Evolutionary conservation across 352 stramenopile species (phyloP), one percentile per base, ranked within the genome.

Genomic region (Globisporangium echinulatum): DNA sequence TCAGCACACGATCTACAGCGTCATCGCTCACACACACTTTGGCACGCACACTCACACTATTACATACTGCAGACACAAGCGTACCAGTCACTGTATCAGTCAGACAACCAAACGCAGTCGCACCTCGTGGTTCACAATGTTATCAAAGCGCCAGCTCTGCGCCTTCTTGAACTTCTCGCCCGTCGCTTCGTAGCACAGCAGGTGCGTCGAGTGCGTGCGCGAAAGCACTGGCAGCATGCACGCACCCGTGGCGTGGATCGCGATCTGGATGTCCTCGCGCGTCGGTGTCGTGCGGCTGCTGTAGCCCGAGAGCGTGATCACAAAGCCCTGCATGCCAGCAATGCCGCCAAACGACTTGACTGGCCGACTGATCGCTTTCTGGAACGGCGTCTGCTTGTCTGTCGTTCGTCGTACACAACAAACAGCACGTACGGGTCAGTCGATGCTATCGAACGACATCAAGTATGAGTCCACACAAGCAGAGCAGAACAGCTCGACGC

Each of bases 81-180:
- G 17, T 19, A 19, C 17, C 17, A 19, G 17, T 19, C 17, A 19
- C 17, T 19, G 17, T 19, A 0, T 19, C 17, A 19, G 17, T 19
- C 17, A 19, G 17, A 19, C 17, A 19, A 19, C 17, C 17, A 19
- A 19, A 52, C 11, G 7, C 2, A 38, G 1, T 33, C 36, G n/a
- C 69, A 94, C 85, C 76, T 95, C 74, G 37, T 88, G 81, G 38
- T 71, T 82, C 54, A 94, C 68, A 36, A 95, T 81, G 56, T 95
- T 92, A 19, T 84, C 63, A 42, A 92, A 88, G 49, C 72, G 67
- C 86, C 86, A 95, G 55, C 78, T 90, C 55, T 90, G 59, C 8
- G 86, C 81, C 56, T 87, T 90, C 65, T 94, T 89, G 67, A 84
- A 95, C 56, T 95, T 95, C 51, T 95, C 86, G 13, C 86, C 86